Conservation (phyloP, 2,329 filamentous ascomycete genomes). For the Aspergillus sp. region DNA sequence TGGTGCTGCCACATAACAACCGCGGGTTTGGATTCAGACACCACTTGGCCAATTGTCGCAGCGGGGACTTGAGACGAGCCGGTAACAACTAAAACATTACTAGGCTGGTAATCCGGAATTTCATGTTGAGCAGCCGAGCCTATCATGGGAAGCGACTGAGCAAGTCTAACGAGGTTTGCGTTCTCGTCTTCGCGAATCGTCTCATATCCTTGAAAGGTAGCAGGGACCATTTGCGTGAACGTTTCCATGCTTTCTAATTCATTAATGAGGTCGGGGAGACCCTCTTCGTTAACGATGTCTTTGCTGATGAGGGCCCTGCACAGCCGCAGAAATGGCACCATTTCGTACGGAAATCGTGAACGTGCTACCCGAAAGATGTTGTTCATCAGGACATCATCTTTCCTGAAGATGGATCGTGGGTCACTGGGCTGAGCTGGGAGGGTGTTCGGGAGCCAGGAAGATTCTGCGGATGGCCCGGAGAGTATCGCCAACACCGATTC, state of each 20-base stretch:
- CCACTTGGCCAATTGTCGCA: constrained; percentile 55
- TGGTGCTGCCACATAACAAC: constrained; percentile 72
- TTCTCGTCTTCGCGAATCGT: constrained; percentile 84
- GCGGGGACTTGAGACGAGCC: constrained; percentile 38
- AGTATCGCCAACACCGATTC: constrained; percentile 66
- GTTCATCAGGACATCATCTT: constrained; percentile 58
- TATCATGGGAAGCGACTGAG: constrained; percentile 53
- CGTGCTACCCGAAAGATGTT: constrained; percentile 66
- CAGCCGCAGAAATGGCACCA: constrained; percentile 72
- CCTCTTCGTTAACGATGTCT: constrained; percentile 44
- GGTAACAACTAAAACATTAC: constrained; percentile 36
- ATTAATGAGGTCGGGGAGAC: constrained; percentile 57
- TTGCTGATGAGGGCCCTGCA: constrained; percentile 62
- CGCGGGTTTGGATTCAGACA: constrained; percentile 74
- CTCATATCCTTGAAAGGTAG: constrained; percentile 70
- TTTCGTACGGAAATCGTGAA: constrained; percentile 82
- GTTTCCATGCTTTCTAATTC: constrained; percentile 68
- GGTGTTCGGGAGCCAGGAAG: constrained; percentile 17
- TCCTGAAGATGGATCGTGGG: constrained; percentile 54
- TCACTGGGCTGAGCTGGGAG: constrained; percentile 26
- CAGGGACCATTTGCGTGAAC: constrained; percentile 75
- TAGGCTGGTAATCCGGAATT: constrained; percentile 21
- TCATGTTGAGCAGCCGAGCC: constrained; percentile 27
- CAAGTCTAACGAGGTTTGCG: constrained; percentile 71
- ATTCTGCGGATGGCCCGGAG: constrained; percentile 38